Evolutionary conservation across 805 yeast species (phyloP).

Genomic region (Metschnikowia matae): DNA sequence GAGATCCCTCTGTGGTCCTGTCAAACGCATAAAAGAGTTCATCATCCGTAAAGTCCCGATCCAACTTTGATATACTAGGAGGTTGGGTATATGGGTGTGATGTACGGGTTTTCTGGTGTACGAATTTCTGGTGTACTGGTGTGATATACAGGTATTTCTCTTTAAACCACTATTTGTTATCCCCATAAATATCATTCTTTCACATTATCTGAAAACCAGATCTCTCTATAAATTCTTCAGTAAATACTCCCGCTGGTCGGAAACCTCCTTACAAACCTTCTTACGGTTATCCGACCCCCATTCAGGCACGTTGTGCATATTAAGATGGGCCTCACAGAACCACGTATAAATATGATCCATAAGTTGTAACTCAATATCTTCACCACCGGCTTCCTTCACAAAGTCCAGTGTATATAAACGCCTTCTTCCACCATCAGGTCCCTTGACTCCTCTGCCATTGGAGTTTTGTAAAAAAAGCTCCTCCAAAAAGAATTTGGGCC

Average conservation of each 20-base stretch:
- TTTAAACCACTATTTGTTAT: too few relatives aligned
- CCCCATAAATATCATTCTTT: too few relatives aligned
- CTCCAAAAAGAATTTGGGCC: constrained; percentile 30
- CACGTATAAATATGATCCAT: constrained; percentile 27
- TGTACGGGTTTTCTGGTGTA: too few relatives aligned
- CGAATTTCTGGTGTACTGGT: too few relatives aligned
- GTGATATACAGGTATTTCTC: too few relatives aligned
- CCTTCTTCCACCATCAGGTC: constrained; percentile 20
- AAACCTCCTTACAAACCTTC: constrained; percentile 23
- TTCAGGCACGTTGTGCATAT: constrained; percentile 22
- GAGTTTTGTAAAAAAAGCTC: constrained; percentile 26
- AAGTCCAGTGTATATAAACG: constrained; percentile 11
- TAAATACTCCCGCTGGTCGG: constrained; percentile 21
- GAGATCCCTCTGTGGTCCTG: too few relatives aligned
- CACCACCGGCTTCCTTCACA: constrained; percentile 22
- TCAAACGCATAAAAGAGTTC: too few relatives aligned
- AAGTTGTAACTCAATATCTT: constrained; percentile 29
- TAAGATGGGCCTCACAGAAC: constrained; percentile 24
- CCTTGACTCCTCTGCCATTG: constrained; percentile 26
- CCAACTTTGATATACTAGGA: too few relatives aligned
- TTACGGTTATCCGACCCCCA: constrained; percentile 19
- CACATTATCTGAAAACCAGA: too few relatives aligned
- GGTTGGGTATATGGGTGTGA: too few relatives aligned
- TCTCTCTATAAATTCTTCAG: neutral
- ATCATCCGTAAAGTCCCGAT: too few relatives aligned